phyloP scores from a whole-genome alignment of 805 yeast genomes.

The Naumovozyma baii region DNA sequence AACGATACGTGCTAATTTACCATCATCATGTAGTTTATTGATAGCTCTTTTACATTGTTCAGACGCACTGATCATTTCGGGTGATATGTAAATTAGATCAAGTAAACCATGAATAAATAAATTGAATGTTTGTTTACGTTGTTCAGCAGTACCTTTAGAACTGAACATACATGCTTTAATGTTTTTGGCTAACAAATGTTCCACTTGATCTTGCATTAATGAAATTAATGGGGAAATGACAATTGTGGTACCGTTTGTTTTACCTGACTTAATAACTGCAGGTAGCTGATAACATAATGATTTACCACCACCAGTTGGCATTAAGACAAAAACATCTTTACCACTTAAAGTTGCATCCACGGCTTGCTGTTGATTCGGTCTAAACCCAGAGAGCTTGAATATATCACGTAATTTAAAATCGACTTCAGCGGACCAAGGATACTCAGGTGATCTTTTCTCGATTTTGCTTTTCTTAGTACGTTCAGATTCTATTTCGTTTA shows the following conservation, averaged over 20 bases:
- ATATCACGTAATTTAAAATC: conserved; percentile 43
- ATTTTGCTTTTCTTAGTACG: background rate
- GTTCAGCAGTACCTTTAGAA: conserved; percentile 60
- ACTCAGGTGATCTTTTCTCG: background rate
- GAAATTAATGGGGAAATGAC: conserved; percentile 94
- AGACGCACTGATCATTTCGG: conserved; percentile 86
- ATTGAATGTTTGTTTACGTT: conserved; percentile 54
- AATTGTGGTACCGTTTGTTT: conserved; percentile 74
- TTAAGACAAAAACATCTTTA: conserved; percentile 81
- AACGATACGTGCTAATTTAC: conserved; percentile 70
- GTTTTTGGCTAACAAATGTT: conserved; percentile 56
- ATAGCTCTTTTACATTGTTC: conserved; percentile 59
- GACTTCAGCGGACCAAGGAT: conserved; percentile 65
- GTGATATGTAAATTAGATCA: conserved; percentile 79
- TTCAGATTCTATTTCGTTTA: conserved; percentile 7
- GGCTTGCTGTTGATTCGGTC: conserved; percentile 83
- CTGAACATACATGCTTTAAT: conserved; percentile 84
- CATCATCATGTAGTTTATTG: conserved; percentile 42
- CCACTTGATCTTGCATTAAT: conserved; percentile 95
- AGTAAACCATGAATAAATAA: conserved; percentile 57
- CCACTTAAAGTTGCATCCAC: conserved; percentile 69
- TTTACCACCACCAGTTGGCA: conserved; percentile 99
- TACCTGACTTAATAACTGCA: conserved; percentile 69
- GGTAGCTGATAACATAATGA: conserved; percentile 94
- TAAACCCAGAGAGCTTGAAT: conserved; percentile 59